A percentile compares a stretch with the other conserved stretches of the same genome.
Conservation (phyloP, 768 basidiomycete genomes). For the Guyanaporus albipodus region DNA sequence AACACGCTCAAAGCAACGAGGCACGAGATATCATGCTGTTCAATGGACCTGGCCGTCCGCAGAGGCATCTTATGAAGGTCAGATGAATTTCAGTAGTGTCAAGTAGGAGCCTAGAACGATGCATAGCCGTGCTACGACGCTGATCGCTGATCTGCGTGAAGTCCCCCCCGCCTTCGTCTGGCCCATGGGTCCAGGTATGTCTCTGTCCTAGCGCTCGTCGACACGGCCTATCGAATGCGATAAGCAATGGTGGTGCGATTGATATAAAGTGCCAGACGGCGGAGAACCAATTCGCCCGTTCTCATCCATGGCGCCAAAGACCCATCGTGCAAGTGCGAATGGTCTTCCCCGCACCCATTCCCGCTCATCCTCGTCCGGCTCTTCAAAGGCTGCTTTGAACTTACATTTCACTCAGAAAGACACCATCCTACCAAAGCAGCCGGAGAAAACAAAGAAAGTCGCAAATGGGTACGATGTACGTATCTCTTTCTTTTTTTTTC, state of each 20-base stretch:
- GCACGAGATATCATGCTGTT: too few relatives aligned
- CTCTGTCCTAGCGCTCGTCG: background rate
- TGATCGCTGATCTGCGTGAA: conserved; percentile 1
- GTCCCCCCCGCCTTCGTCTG: background rate
- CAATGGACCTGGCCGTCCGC: background rate
- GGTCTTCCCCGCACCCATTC: conserved; percentile 57
- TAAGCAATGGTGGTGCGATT: conserved; percentile 5
- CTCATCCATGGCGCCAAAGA: conserved; percentile 47
- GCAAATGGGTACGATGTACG: conserved; percentile 44
- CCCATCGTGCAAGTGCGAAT: conserved; percentile 43
- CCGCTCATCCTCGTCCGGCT: conserved; percentile 52
- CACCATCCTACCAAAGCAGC: conserved; percentile 35
- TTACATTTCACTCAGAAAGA: conserved; percentile 72
- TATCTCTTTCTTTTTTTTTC: conserved; percentile 16
- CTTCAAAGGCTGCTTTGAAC: conserved; percentile 54
- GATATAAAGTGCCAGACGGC: conserved; percentile 22
- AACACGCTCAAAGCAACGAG: conserved; percentile 1
- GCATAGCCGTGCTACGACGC: conserved; percentile 1
- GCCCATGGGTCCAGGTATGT: background rate
- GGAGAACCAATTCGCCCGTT: conserved; percentile 29
- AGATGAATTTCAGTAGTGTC: too few relatives aligned
- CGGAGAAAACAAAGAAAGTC: conserved; percentile 54
- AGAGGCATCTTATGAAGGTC: too few relatives aligned
- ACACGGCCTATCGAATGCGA: conserved; percentile 5
- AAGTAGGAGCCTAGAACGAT: conserved; percentile 1